Evolutionary conservation across 2,329 filamentous ascomycete genomes (phyloP), one percentile per base, ranked within the genome.

Genomic region (Trichoderma guizhouense): DNA sequence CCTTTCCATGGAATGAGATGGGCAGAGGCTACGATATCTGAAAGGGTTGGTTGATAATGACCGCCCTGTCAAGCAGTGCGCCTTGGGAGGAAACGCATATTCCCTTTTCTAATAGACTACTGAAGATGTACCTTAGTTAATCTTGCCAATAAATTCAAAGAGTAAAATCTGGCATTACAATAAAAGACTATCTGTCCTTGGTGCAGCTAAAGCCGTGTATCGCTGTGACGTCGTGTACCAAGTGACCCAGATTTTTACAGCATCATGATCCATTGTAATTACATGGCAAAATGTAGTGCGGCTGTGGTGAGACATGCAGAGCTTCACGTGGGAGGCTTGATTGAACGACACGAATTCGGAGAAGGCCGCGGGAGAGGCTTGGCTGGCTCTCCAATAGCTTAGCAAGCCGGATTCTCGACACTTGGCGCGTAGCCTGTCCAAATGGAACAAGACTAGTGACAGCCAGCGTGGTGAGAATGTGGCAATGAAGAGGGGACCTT

Each of bases 251-350:
- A 28, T 4, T 9, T 18, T 21, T 32, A 30, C 51, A 12, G 34
- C 64, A n/a, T 58, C 64, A 43, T 43, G 51, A 24, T 67, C 15
- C 64, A 34, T 67, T 34, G 8, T 47, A 30, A 28, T 21, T 3
- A 51, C 9, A 28, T 57, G 21, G 9, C 58, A 26, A 5, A 39
- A 11, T 9, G 18, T 5, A 32, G 53, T 58, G 66, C 28, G 55
- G 28, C 66, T 69, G 66, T 69, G n/a, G 66, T 61, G 55, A 69
- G 66, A 69, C 66, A 47, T 32, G 28, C 36, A 51, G 66, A 34
- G 32, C 55, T 51, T 61, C 66, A 69, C 66, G 66, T 69, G 66
- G 66, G 34, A 60, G 36, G 66, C 66, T 69, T 60, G 55, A 30
- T 60, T 69, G 36, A 60, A 67, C 30, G 21, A 67, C 15, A 26